Percentiles rank a stretch among this genome's conserved stretches.
Conservation (phyloP, 108 stramenopile species). For the Mayamaea pseudoterrestris region DNA sequence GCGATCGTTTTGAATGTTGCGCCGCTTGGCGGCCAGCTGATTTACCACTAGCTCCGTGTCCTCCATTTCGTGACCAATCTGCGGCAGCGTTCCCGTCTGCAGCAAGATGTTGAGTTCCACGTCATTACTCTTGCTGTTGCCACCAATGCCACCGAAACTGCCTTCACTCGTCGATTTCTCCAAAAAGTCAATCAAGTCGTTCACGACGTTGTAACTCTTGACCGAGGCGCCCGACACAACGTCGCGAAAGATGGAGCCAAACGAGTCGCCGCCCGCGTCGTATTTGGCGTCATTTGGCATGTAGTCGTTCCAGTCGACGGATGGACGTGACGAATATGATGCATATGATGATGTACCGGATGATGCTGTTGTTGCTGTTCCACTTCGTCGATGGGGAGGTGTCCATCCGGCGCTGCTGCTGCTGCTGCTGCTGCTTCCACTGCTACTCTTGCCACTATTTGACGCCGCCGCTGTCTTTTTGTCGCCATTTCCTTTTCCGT, state of each 20-base stretch:
- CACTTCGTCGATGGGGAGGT: slow-evolving; percentile 61
- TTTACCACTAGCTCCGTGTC: slow-evolving; percentile 60
- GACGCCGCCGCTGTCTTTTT: slow-evolving; percentile 12
- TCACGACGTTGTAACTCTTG: slow-evolving; percentile 34
- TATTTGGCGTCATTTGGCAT: slow-evolving; percentile 67
- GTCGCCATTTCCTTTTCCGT: too few species aligned
- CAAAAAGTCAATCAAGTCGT: slow-evolving; percentile 69
- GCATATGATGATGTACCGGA: slow-evolving; percentile 8
- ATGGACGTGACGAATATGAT: neutral
- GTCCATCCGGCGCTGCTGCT: slow-evolving; percentile 16
- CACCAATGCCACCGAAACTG: neutral
- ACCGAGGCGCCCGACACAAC: slow-evolving; percentile 41
- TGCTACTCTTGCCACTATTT: too few species aligned
- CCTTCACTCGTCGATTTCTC: slow-evolving; percentile 61
- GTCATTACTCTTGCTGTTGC: slow-evolving; percentile 35
- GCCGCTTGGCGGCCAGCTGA: slow-evolving; percentile 45
- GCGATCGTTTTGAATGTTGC: slow-evolving; percentile 36
- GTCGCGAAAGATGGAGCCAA: slow-evolving; percentile 65
- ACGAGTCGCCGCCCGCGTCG: slow-evolving; percentile 67
- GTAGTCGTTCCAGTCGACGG: slow-evolving; percentile 53
- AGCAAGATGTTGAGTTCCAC: slow-evolving; percentile 35
- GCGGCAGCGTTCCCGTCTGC: slow-evolving; percentile 39
- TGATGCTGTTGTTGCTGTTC: slow-evolving; percentile 16
- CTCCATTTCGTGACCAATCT: slow-evolving; percentile 70
- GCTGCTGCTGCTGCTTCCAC: neutral